Evolutionary conservation across 495 filamentous ascomycete species (phyloP).

Genomic region (Cenococcum geophilum): DNA sequence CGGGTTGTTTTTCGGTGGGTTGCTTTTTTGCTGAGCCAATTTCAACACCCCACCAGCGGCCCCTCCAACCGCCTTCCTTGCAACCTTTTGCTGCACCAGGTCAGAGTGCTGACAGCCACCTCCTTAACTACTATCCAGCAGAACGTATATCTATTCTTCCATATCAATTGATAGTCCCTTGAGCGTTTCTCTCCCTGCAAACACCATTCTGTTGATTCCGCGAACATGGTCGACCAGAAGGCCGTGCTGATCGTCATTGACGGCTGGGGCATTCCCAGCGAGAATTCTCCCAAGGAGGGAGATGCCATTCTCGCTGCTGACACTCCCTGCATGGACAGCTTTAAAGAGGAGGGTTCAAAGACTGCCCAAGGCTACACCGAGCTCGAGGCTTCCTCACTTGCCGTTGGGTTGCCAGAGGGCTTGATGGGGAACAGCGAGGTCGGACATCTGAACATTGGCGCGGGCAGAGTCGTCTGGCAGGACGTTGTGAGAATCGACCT

Average conservation of each 20-base stretch:
- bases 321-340: slow-evolving; percentile 85
- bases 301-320: slow-evolving; percentile 91
- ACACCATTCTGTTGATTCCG: slow-evolving; percentile 16
- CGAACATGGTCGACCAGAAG: slow-evolving; percentile 79
- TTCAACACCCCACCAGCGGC: neutral
- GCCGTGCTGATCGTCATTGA: slow-evolving; percentile 96
- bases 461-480: slow-evolving; percentile 97
- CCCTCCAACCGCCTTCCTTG: neutral
- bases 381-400: slow-evolving; percentile 91
- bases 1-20: neutral
- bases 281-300: slow-evolving; percentile 70
- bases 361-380: slow-evolving; percentile 73
- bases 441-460: slow-evolving; percentile 96
- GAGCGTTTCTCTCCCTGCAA: slow-evolving; percentile 29
- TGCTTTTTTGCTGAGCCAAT: neutral
- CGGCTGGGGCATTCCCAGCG: slow-evolving; percentile 87
- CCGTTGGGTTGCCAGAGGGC: slow-evolving; percentile 91
- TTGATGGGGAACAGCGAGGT: slow-evolving; percentile 99
- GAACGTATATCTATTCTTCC: slow-evolving; percentile 1
- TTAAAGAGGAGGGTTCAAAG: slow-evolving; percentile 55
- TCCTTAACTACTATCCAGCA: neutral
- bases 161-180: slow-evolving; percentile 14
- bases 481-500: slow-evolving; percentile 95
- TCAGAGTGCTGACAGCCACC: too few relatives aligned
- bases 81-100: too few relatives aligned